Evolutionary conservation across 345 rosid genomes (phyloP).

Genomic region (Nasturtium officinale): DNA sequence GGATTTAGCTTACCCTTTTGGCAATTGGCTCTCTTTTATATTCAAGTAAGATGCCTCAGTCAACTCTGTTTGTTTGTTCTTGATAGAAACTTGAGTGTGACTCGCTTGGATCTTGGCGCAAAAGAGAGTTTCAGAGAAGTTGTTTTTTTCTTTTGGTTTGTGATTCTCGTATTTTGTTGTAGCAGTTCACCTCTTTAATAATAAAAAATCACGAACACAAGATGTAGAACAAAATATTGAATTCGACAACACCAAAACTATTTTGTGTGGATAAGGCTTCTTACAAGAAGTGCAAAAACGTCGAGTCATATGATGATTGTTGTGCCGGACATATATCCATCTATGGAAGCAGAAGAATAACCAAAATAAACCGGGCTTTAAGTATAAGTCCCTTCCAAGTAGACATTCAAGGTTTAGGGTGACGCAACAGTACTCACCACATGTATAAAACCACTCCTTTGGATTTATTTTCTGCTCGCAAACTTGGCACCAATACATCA

Average conservation of each 20-base stretch:
- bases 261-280: conserved; percentile 10
- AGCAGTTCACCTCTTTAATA: background rate
- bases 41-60: background rate
- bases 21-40: background rate
- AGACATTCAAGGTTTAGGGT: background rate
- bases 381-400: background rate
- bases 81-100: background rate
- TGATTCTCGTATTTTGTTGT: background rate
- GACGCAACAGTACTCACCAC: background rate
- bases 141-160: background rate
- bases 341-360: background rate
- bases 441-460: background rate
- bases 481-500: background rate
- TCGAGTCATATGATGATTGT: conserved; percentile 11
- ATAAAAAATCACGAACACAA: conserved; percentile 16
- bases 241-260: background rate
- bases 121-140: background rate
- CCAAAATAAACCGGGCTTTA: background rate
- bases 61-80: background rate
- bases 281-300: conserved; percentile 9
- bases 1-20: background rate
- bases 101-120: background rate
- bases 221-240: background rate
- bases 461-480: background rate
- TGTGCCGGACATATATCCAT: background rate